A percentile compares a stretch with the other conserved stretches of the same genome.
These are phyloP conservation scores for Monascus purpureus DNA, from an alignment of 495 filamentous ascomycete genomes.

Conservation along the genomic window DNA sequence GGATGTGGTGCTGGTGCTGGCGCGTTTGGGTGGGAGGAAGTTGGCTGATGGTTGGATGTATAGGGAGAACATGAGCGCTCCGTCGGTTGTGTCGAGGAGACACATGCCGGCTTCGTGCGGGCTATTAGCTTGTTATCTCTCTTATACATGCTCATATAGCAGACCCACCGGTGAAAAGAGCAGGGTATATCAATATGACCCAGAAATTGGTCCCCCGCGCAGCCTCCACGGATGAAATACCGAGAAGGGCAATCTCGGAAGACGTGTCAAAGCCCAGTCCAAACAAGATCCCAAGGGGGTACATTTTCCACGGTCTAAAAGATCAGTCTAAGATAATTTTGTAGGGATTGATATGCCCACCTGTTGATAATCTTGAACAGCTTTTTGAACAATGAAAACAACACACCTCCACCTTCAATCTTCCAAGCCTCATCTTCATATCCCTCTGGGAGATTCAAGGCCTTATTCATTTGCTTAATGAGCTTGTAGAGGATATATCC, in stretches of 20 bases:
- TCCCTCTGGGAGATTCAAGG: constrained; percentile 38
- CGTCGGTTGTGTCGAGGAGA: constrained; percentile 77
- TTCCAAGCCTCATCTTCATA: constrained; percentile 45
- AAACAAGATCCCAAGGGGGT: constrained; percentile 79
- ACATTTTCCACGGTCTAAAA: constrained; percentile 83
- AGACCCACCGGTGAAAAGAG: constrained; percentile 68
- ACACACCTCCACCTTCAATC: constrained; percentile 62
- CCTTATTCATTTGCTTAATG: constrained; percentile 46
- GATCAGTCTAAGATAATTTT: constrained; percentile 1
- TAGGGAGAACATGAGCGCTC: constrained; percentile 86
- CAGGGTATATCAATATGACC: constrained; percentile 86
- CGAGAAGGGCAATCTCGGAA: constrained; percentile 82
- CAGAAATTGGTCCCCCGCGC: constrained; percentile 78
- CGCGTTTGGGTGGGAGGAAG: constrained; percentile 25
- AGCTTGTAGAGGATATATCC: constrained; percentile 70
- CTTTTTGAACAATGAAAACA: constrained; percentile 56
- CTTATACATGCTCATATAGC: no score
- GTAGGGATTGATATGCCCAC: constrained; percentile 9
- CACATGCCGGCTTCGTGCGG: constrained; percentile 62
- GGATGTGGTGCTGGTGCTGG: constrained; percentile 4
- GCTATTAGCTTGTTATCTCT: background rate
- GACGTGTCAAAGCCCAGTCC: constrained; percentile 94
- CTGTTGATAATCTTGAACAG: constrained; percentile 76
- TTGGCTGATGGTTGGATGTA: constrained; percentile 53
- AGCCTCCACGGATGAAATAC: constrained; percentile 76